Evolutionary conservation across 129 eudicot genomes (phyloP).

Genomic region (Flaveria ramosissima): DNA sequence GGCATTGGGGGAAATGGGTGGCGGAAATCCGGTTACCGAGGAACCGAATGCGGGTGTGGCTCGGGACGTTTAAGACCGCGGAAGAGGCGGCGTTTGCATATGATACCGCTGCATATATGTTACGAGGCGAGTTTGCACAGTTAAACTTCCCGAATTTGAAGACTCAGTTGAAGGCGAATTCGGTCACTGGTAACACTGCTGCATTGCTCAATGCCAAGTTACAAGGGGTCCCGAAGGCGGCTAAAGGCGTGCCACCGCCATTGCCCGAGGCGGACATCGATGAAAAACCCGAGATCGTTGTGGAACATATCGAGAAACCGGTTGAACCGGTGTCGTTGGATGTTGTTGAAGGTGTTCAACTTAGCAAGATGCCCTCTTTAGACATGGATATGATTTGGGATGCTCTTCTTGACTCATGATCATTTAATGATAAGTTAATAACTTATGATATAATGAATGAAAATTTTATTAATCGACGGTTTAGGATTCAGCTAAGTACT

Average conservation of each 20-base stretch:
- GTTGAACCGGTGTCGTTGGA: conserved; percentile 21
- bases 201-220: conserved; percentile 72
- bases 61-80: conserved; percentile 83
- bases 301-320: conserved; percentile 32
- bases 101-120: conserved; percentile 79
- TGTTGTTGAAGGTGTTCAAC: conserved; percentile 55
- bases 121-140: conserved; percentile 77
- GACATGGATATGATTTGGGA: conserved; percentile 93
- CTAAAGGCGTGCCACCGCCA: neutral
- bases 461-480: no score
- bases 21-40: conserved; percentile 81
- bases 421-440: neutral
- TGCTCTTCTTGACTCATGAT: conserved; percentile 54
- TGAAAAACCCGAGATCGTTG: conserved; percentile 14
- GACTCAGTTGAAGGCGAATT: conserved; percentile 52
- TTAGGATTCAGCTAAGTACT: no score
- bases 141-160: conserved; percentile 76
- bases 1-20: conserved; percentile 98
- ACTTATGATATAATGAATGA: no score
- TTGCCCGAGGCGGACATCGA: neutral
- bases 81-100: conserved; percentile 88
- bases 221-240: conserved; percentile 31
- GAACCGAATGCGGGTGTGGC: conserved; percentile 81
- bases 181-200: conserved; percentile 49
- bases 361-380: conserved; percentile 84